Evolutionary conservation across 768 basidiomycete species (phyloP).

Genomic region (Leccinellum luteum): DNA sequence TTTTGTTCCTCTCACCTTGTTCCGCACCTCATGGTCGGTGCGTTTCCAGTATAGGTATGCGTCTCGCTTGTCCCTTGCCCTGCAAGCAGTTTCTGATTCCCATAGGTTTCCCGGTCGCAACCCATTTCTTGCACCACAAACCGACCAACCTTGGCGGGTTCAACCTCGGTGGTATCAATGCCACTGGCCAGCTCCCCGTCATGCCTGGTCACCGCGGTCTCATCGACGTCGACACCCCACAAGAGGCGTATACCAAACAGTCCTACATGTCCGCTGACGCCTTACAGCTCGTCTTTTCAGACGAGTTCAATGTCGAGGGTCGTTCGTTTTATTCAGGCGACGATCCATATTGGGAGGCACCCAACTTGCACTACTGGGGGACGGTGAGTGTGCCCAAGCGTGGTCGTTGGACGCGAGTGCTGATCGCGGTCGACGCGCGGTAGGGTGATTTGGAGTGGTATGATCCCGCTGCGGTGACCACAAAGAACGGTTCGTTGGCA

Average conservation of each 20-base stretch:
- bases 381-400: conserved; percentile 34
- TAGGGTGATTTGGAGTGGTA: conserved; percentile 55
- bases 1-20: conserved; percentile 10
- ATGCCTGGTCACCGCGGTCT: conserved; percentile 44
- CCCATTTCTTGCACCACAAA: conserved; percentile 40
- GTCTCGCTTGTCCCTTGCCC: not conserved
- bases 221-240: conserved; percentile 56
- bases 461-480: conserved; percentile 51
- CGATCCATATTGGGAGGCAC: conserved; percentile 58
- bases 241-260: conserved; percentile 38
- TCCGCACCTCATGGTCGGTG: not conserved
- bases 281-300: conserved; percentile 65
- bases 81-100: not conserved
- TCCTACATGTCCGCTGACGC: conserved; percentile 38
- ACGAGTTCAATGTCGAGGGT: conserved; percentile 78
- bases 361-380: conserved; percentile 67
- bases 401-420: not conserved
- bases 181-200: conserved; percentile 60
- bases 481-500: conserved; percentile 47
- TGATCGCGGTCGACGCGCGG: conserved; percentile 6
- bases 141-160: conserved; percentile 52
- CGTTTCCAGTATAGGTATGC: conserved; percentile 17
- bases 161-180: conserved; percentile 74
- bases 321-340: conserved; percentile 69
- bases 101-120: conserved; percentile 50